Percentiles rank a stretch among this genome's conserved stretches.
Evolutionary conservation across 305 asterid genomes (phyloP).

Genomic region (Andrographis paniculata): DNA sequence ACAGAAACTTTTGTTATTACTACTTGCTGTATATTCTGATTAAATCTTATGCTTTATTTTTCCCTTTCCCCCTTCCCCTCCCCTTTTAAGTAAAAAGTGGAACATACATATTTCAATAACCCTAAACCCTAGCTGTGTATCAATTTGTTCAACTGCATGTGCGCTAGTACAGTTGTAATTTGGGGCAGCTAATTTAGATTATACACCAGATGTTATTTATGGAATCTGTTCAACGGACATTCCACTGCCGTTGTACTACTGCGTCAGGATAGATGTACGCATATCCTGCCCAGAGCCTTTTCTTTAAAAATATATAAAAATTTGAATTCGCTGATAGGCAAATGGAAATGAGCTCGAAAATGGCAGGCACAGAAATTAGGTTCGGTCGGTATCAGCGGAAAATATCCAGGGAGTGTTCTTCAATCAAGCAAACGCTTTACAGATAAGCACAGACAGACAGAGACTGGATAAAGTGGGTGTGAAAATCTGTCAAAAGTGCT

Average conservation of each 20-base stretch:
- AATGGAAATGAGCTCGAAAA: not conserved
- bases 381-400: no score
- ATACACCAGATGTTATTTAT: constrained; percentile 8
- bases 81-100: constrained; percentile 23
- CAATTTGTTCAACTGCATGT: constrained; percentile 25
- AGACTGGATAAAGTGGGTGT: constrained; percentile 4
- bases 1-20: constrained; percentile 21
- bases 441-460: constrained; percentile 18
- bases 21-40: constrained; percentile 26
- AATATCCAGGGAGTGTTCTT: no score
- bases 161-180: constrained; percentile 8
- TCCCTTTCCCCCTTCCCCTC: no score
- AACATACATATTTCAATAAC: no score
- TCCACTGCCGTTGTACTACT: constrained; percentile 17
- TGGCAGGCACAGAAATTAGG: constrained; percentile 14
- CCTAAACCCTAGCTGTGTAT: no score
- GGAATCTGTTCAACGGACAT: constrained; percentile 10
- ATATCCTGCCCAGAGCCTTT: not conserved
- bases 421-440: constrained; percentile 29
- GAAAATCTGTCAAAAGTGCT: constrained; percentile 23
- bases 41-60: constrained; percentile 18
- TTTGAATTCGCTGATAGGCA: not conserved
- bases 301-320: no score
- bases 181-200: constrained; percentile 18
- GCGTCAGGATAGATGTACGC: not conserved